phyloP scores from a whole-genome alignment of 805 yeast species.

The Myxozyma neglecta region DNA sequence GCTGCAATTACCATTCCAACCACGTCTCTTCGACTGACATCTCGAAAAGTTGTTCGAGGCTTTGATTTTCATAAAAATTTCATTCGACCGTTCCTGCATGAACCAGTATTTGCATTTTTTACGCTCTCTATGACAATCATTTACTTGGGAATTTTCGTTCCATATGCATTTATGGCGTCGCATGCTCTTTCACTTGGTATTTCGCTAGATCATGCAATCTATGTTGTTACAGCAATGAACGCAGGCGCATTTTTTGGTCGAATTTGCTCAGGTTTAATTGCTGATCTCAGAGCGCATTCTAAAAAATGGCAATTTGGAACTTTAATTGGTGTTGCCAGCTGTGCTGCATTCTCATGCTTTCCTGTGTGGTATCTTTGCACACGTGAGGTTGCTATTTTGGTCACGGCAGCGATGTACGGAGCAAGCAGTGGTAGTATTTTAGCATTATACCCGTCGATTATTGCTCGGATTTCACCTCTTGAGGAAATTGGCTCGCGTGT shows the following conservation, averaged over 20 bases:
- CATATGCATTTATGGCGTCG: constrained; percentile 39
- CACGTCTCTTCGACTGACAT: neutral
- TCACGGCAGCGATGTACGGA: constrained; percentile 39
- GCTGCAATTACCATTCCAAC: constrained; percentile 7
- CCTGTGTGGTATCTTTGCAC: constrained; percentile 16
- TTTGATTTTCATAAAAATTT: constrained; percentile 7
- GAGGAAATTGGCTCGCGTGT: constrained; percentile 45
- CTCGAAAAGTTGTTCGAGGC: neutral
- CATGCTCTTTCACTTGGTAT: constrained; percentile 35
- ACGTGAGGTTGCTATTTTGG: constrained; percentile 17
- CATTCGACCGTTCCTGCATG: constrained; percentile 33
- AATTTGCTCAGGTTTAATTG: constrained; percentile 48
- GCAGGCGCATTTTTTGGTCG: constrained; percentile 51
- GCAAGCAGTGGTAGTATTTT: constrained; percentile 39
- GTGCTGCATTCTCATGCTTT: constrained; percentile 37
- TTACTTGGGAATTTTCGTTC: constrained; percentile 38
- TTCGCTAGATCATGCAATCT: constrained; percentile 24
- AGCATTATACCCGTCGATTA: constrained; percentile 38
- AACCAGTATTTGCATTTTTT: constrained; percentile 35
- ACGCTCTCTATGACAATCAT: constrained; percentile 34
- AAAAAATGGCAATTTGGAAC: constrained; percentile 47
- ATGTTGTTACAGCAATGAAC: constrained; percentile 40
- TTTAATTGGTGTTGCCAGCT: constrained; percentile 36
- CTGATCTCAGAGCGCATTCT: constrained; percentile 39
- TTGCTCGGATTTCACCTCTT: constrained; percentile 36